Evolutionary conservation across 2,329 filamentous ascomycete species (phyloP).

Genomic region (Lasiodiplodia gonubiensis): DNA sequence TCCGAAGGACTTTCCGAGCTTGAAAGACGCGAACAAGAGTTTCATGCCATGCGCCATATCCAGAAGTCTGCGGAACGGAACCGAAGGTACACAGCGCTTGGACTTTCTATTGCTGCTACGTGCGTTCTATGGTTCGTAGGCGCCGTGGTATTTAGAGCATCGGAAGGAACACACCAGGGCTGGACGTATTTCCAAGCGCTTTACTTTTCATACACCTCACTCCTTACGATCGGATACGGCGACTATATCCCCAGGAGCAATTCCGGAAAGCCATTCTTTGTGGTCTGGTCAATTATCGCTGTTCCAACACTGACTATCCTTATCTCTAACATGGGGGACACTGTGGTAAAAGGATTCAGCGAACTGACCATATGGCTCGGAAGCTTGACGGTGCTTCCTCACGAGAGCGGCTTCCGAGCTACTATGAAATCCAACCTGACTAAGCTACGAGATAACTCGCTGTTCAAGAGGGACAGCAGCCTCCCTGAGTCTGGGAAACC

Average conservation of each 20-base stretch:
- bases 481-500: constrained; percentile 7
- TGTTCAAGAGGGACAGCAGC: constrained; percentile 7
- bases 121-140: constrained; percentile 54
- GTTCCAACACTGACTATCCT: constrained; percentile 61
- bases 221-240: constrained; percentile 63
- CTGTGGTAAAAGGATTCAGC: constrained; percentile 60
- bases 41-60: constrained; percentile 50
- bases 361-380: constrained; percentile 63
- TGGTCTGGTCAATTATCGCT: constrained; percentile 62
- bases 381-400: constrained; percentile 60
- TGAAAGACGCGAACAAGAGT: constrained; percentile 56
- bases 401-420: constrained; percentile 50
- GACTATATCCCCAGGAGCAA: constrained; percentile 56
- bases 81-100: constrained; percentile 49
- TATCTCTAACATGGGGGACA: constrained; percentile 61
- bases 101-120: constrained; percentile 47
- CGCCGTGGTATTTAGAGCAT: constrained; percentile 56
- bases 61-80: constrained; percentile 44
- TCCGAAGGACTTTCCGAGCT: constrained; percentile 46
- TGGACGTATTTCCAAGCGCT: constrained; percentile 60
- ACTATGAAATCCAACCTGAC: constrained; percentile 41
- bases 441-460: constrained; percentile 31
- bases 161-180: constrained; percentile 50
- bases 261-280: constrained; percentile 60
- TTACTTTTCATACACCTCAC: constrained; percentile 60